phyloP scores from a whole-genome alignment of 306 rosid genomes.

The Trichosanthes truncata region DNA sequence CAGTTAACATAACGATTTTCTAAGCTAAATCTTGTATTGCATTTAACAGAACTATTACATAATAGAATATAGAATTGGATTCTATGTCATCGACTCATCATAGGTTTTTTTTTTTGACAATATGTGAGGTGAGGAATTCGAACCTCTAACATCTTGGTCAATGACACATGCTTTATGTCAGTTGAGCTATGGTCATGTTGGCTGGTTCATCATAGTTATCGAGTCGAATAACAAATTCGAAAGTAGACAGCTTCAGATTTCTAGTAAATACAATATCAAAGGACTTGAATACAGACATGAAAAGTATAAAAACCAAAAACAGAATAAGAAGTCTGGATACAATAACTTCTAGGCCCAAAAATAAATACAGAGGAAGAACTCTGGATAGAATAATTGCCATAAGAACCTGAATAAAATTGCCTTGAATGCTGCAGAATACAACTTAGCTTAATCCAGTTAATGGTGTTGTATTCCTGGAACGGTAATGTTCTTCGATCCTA shows the following conservation, averaged over 20 bases:
- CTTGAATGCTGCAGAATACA: not conserved
- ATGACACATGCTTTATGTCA: no score
- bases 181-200: no score
- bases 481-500: not conserved
- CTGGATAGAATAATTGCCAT: not conserved
- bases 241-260: not conserved
- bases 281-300: not conserved
- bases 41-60: not conserved
- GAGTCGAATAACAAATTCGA: not conserved
- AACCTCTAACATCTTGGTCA: no score
- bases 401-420: not conserved
- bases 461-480: not conserved
- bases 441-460: not conserved
- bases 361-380: no score
- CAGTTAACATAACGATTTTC: not conserved
- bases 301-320: not conserved
- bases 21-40: not conserved
- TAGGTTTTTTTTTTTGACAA: no score
- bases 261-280: not conserved
- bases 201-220: not conserved
- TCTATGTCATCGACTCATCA: no score
- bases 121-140: no score
- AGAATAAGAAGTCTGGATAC: no score
- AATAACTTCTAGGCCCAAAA: no score
- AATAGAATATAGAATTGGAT: not conserved